Conservation (phyloP, 208 protist genomes). For the Angomonas deanei region DNA sequence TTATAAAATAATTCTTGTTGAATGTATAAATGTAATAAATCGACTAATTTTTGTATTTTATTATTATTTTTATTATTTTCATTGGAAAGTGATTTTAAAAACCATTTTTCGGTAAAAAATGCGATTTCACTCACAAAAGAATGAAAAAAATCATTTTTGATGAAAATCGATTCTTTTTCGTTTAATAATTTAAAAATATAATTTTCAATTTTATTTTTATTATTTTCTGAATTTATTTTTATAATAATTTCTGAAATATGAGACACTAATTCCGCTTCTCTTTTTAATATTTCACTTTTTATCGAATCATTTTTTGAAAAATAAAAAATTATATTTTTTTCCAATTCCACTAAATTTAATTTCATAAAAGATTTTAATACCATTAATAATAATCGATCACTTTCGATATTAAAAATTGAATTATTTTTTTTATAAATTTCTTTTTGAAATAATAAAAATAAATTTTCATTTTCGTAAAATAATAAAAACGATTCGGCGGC, state of each 20-base stretch:
- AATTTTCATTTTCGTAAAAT: no score
- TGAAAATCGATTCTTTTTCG: no score
- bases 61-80: conserved; percentile 8
- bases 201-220: no score
- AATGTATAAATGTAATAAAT: not conserved
- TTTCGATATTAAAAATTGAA: not conserved
- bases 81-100: not conserved
- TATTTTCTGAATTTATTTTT: no score
- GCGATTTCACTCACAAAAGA: not conserved
- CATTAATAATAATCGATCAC: not conserved
- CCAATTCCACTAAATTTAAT: not conserved
- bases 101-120: not conserved
- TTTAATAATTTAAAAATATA: no score
- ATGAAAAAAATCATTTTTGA: no score
- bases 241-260: no score
- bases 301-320: no score
- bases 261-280: no score
- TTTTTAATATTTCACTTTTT: no score
- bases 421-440: not conserved
- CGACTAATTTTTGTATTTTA: not conserved
- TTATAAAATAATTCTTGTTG: not conserved
- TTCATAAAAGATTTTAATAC: not conserved
- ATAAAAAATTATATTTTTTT: not conserved
- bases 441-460: conserved; percentile 12
- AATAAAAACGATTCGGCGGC: no score